Percentiles rank a stretch among this genome's conserved stretches.
These are phyloP conservation scores for Aspergillus sp. DNA, from an alignment of 2,329 filamentous ascomycete species.

Conservation along the genomic window DNA sequence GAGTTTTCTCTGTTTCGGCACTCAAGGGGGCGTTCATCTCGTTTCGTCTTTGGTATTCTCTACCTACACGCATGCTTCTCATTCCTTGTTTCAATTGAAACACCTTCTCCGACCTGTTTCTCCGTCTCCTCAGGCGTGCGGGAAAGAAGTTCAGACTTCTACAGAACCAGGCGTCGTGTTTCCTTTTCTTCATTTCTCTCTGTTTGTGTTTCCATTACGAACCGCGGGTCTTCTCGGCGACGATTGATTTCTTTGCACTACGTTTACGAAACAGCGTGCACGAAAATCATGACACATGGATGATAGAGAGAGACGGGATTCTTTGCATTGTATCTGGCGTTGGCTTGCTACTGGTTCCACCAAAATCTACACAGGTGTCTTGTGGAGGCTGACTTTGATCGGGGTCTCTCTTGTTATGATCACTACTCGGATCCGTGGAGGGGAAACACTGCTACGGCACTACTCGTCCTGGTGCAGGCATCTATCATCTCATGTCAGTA, in stretches of 20 bases:
- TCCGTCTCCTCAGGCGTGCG: constrained; percentile 21
- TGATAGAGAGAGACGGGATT: constrained; percentile 40
- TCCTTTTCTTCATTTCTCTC: constrained; percentile 9
- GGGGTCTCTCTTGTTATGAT: constrained; percentile 33
- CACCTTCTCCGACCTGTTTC: constrained; percentile 33
- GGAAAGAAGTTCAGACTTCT: constrained; percentile 15
- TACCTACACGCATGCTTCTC: constrained; percentile 31
- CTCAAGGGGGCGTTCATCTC: constrained; percentile 38
- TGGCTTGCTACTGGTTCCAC: constrained; percentile 43
- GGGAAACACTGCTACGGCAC: constrained; percentile 40
- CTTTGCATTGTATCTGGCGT: constrained; percentile 50
- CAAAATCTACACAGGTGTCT: constrained; percentile 37
- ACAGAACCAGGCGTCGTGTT: constrained; percentile 3
- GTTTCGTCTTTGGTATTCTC: constrained; percentile 21
- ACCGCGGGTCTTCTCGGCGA: constrained; percentile 31
- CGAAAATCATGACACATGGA: constrained; percentile 26
- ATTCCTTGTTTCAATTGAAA: constrained; percentile 20
- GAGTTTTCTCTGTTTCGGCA: constrained; percentile 47
- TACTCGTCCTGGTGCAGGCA: constrained; percentile 30
- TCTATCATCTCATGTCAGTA: constrained; percentile 32
- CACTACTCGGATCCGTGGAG: constrained; percentile 42
- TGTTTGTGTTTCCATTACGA: constrained; percentile 11
- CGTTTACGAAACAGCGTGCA: constrained; percentile 26
- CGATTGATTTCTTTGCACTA: constrained; percentile 28
- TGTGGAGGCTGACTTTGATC: constrained; percentile 37